phyloP scores from a whole-genome alignment of 2,329 filamentous ascomycete genomes.

The Pleomassaria siparia region DNA sequence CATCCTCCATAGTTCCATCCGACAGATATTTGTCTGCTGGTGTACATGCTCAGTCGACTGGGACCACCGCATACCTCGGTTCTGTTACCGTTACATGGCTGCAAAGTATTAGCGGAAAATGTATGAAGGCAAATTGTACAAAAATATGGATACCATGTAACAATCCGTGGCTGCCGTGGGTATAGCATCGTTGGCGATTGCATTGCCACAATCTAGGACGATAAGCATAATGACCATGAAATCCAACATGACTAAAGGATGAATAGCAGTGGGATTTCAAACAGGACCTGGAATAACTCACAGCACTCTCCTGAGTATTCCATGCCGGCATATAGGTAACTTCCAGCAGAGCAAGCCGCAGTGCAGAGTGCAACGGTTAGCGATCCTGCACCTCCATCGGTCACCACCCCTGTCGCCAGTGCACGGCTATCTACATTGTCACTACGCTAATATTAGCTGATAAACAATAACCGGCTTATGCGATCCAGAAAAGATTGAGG shows the following conservation, averaged over 20 bases:
- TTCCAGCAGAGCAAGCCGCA: constrained; percentile 14
- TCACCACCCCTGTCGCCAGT: constrained; percentile 10
- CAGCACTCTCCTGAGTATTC: constrained; percentile 24
- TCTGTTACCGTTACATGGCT: constrained; percentile 26
- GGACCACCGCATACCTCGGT: constrained; percentile 20
- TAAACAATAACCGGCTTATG: constrained; percentile 1
- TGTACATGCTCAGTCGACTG: constrained; percentile 7
- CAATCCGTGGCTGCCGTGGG: constrained; percentile 9
- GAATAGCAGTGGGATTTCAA: constrained; percentile 1
- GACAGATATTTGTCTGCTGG: constrained; percentile 1
- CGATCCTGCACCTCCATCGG: constrained; percentile 9
- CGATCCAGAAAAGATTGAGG: constrained; percentile 7
- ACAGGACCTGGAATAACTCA: constrained; percentile 11
- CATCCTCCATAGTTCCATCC: constrained; percentile 11
- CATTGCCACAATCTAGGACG: constrained; percentile 19
- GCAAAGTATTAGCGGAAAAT: not conserved
- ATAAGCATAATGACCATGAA: constrained; percentile 8
- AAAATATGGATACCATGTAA: constrained; percentile 43
- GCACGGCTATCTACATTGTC: constrained; percentile 11
- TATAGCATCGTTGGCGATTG: constrained; percentile 16
- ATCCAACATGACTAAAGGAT: constrained; percentile 3
- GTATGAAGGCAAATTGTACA: not conserved
- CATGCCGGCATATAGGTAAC: constrained; percentile 21
- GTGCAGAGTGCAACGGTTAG: constrained; percentile 21
- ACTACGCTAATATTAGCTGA: constrained; percentile 17